Evolutionary conservation across 2,329 filamentous ascomycete species (phyloP).

Genomic region (Orbilia oligospora): DNA sequence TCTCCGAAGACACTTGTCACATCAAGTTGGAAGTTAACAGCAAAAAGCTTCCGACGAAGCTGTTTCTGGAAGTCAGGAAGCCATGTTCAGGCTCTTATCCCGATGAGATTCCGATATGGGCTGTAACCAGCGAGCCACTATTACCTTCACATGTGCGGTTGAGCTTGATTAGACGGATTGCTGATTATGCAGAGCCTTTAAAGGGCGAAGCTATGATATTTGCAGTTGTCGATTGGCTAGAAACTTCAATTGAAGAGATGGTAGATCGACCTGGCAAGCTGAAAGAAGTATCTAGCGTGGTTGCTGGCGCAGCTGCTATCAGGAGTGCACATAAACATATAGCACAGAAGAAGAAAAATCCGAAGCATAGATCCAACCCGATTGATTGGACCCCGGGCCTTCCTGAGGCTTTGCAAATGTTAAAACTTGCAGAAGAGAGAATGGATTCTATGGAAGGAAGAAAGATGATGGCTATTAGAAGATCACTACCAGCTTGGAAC

Average conservation of each 20-base stretch:
- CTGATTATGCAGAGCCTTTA: slow-evolving; percentile 80
- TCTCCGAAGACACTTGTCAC: slow-evolving; percentile 77
- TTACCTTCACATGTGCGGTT: slow-evolving; percentile 94
- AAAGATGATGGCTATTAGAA: slow-evolving; percentile 80
- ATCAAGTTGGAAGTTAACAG: slow-evolving; percentile 74
- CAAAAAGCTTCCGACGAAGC: slow-evolving; percentile 63
- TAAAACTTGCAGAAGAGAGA: slow-evolving; percentile 65
- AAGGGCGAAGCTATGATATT: slow-evolving; percentile 92
- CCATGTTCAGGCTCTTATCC: slow-evolving; percentile 80
- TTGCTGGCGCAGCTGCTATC: slow-evolving; percentile 72
- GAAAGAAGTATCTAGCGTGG: slow-evolving; percentile 84
- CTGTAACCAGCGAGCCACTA: slow-evolving; percentile 69
- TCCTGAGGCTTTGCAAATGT: slow-evolving; percentile 73
- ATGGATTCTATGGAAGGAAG: slow-evolving; percentile 71
- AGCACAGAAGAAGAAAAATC: slow-evolving; percentile 61
- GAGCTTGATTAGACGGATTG: slow-evolving; percentile 83
- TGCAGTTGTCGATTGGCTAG: slow-evolving; percentile 90
- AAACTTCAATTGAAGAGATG: slow-evolving; percentile 84
- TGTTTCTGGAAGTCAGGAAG: slow-evolving; percentile 69
- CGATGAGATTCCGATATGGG: slow-evolving; percentile 75
- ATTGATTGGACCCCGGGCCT: slow-evolving; percentile 77
- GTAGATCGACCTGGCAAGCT: slow-evolving; percentile 87
- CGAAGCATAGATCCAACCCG: slow-evolving; percentile 70
- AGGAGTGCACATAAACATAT: slow-evolving; percentile 63
- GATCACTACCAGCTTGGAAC: slow-evolving; percentile 87